Conservation (phyloP, 2,329 filamentous ascomycete species). For the Colletotrichum liriopes region DNA sequence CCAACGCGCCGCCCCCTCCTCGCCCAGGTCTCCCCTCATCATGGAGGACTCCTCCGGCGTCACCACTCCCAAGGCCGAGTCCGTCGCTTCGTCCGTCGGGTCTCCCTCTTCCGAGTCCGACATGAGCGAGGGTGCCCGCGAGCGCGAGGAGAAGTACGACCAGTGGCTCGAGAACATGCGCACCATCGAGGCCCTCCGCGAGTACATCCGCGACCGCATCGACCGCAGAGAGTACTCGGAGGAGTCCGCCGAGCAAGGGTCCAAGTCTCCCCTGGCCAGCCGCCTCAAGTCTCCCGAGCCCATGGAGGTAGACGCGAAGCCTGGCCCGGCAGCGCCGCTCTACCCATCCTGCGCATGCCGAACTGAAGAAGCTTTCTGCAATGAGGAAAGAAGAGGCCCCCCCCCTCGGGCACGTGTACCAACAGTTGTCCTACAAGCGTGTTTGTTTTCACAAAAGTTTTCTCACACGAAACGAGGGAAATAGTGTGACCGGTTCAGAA, state of each 20-base stretch:
- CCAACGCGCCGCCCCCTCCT: constrained; percentile 68
- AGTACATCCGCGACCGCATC: constrained; percentile 72
- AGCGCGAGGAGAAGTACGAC: constrained; percentile 75
- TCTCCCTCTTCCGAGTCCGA: constrained; percentile 73
- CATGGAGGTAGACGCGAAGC: constrained; percentile 43
- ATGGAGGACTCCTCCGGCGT: constrained; percentile 57
- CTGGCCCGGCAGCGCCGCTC: constrained; percentile 46
- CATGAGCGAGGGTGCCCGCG: constrained; percentile 64
- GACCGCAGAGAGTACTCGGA: constrained; percentile 69
- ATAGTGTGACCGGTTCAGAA: constrained; percentile 31
- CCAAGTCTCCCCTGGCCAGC: constrained; percentile 19
- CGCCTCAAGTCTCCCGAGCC: constrained; percentile 47
- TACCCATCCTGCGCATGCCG: constrained; percentile 59
- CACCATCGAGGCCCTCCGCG: constrained; percentile 73
- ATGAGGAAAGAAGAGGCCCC: constrained; percentile 2
- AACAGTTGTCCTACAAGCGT: constrained; percentile 39
- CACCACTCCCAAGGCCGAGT: constrained; percentile 62
- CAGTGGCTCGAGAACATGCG: constrained; percentile 78
- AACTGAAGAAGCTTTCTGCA: constrained; percentile 47
- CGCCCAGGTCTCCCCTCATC: constrained; percentile 55
- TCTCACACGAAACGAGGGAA: constrained; percentile 25
- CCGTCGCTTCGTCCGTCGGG: constrained; percentile 60
- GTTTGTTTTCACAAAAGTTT: constrained; percentile 36
- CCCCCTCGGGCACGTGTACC: constrained; percentile 30
- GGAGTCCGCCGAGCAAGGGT: constrained; percentile 46